Evolutionary conservation across 1,284 basidiomycete genomes (phyloP), one percentile per base, ranked within the genome.

Genomic region (Athelia sp.): DNA sequence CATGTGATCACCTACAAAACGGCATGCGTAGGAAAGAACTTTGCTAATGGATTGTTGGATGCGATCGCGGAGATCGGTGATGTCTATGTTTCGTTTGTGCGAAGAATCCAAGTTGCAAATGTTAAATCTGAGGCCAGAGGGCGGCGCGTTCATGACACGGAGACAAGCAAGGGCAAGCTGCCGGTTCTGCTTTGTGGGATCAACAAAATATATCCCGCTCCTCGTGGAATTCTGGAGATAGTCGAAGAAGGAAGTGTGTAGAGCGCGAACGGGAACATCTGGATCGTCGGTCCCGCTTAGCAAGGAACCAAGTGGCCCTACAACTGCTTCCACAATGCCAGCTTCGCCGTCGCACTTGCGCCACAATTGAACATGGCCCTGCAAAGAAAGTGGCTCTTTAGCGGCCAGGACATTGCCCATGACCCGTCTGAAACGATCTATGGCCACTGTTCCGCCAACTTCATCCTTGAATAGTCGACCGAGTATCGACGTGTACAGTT

Each of bases 401-500:
- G 32, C n/a, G 11, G n/a, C 32, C 32, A 34, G n/a, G 11, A 34
- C n/a, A 11, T 11, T n/a, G 32, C 32, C 32, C 32, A 34, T 34
- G 32, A 34, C 32, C 32, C 11, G n/a, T n/a, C 32, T 34, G 32
- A 34, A 34, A n/a, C 32, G 32, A 34, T 11, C 11, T n/a, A 34
- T 34, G 32, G n/a, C 32, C 11, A 34, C n/a, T 11, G 19, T 51
- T 51, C 52, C 15, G 35, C n/a, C 32, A 34, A 11, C 32, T 34
- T 34, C 32, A 34, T 11, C 32, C 11, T 34, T n/a, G n/a, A 34
- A 34, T n/a, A 34, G 11, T n/a, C n/a, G 32, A 34, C n/a, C 11
- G n/a, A 34, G 32, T 11, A 34, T n/a, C n/a, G 11, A 11, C 11
- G n/a, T 34, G 32, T 34, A 34, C n/a, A 34, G n/a, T 34, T 11